Evolutionary conservation across 2,329 filamentous ascomycete genomes (phyloP).

Genomic region (Pyricularia pennisetigena): DNA sequence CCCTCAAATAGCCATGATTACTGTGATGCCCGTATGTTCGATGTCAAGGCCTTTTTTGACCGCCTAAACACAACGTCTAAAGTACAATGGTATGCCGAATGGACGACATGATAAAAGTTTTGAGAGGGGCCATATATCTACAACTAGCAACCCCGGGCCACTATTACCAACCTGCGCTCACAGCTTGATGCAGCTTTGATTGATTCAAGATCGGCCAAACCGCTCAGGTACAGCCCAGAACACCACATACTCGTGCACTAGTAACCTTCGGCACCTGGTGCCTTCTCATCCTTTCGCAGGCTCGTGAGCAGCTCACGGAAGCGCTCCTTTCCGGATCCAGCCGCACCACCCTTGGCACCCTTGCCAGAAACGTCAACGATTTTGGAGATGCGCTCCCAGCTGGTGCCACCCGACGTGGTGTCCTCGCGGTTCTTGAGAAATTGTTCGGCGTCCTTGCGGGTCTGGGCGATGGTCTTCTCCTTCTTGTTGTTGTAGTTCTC

Average conservation of each 20-base stretch:
- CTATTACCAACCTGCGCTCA: neutral
- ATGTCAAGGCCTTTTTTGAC: neutral
- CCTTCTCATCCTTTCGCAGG: slow-evolving; percentile 88
- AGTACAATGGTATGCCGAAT: neutral
- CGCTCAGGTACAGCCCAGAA: neutral
- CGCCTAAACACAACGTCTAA: neutral
- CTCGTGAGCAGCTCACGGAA: slow-evolving; percentile 86
- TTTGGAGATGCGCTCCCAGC: slow-evolving; percentile 97
- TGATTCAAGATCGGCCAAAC: neutral
- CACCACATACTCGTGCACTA: slow-evolving; percentile 22
- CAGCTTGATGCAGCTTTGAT: neutral
- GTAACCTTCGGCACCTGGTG: slow-evolving; percentile 55
- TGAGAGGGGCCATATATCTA: neutral
- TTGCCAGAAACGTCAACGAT: slow-evolving; percentile 96
- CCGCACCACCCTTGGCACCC: slow-evolving; percentile 74
- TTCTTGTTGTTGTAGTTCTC: slow-evolving; percentile 98
- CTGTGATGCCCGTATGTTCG: neutral
- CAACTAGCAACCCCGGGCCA: neutral
- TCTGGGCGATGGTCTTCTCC: slow-evolving; percentile 85
- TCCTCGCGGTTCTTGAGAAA: slow-evolving; percentile 86
- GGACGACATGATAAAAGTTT: neutral
- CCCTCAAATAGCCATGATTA: neutral
- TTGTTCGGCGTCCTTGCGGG: slow-evolving; percentile 83
- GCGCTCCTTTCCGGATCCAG: slow-evolving; percentile 87
- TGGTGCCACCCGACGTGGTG: slow-evolving; percentile 87